Conservation (phyloP, 2,329 filamentous ascomycete species). For the Lasiodiplodia theobromae region DNA sequence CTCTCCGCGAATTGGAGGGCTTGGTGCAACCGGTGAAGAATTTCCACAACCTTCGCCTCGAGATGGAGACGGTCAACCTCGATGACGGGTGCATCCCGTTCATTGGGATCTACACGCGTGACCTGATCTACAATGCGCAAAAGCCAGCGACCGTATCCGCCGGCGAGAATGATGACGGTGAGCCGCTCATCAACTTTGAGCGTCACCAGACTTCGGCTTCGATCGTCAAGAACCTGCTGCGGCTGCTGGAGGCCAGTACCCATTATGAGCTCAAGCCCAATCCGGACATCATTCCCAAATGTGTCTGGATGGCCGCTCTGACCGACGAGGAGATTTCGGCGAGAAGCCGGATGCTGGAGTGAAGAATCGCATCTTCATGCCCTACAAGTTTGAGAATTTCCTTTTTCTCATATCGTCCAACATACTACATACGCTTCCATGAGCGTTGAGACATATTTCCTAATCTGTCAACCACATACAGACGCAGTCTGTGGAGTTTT, state of each 20-base stretch:
- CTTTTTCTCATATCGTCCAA: neutral
- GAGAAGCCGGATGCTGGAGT: constrained; percentile 32
- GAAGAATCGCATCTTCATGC: neutral
- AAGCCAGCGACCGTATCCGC: constrained; percentile 62
- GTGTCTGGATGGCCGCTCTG: constrained; percentile 83
- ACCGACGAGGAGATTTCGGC: constrained; percentile 73
- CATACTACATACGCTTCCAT: constrained; percentile 8
- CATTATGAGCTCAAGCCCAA: constrained; percentile 77
- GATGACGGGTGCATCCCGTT: constrained; percentile 83
- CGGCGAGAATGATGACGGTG: constrained; percentile 63
- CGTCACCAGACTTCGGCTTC: constrained; percentile 76
- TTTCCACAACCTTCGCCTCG: constrained; percentile 76
- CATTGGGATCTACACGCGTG: constrained; percentile 81
- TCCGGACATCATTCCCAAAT: constrained; percentile 78
- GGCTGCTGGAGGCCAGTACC: constrained; percentile 80
- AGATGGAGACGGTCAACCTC: constrained; percentile 75
- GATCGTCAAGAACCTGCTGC: constrained; percentile 79
- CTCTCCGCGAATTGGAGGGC: constrained; percentile 71
- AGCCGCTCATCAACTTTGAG: constrained; percentile 83
- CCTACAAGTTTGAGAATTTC: neutral
- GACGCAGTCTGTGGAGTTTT: neutral
- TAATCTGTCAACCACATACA: constrained; percentile 15
- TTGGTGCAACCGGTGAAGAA: constrained; percentile 80
- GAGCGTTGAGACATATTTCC: constrained; percentile 19
- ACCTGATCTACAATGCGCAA: constrained; percentile 82